Conservation (phyloP, 2,329 filamentous ascomycete species). For the Clonostachys rhizophaga region DNA sequence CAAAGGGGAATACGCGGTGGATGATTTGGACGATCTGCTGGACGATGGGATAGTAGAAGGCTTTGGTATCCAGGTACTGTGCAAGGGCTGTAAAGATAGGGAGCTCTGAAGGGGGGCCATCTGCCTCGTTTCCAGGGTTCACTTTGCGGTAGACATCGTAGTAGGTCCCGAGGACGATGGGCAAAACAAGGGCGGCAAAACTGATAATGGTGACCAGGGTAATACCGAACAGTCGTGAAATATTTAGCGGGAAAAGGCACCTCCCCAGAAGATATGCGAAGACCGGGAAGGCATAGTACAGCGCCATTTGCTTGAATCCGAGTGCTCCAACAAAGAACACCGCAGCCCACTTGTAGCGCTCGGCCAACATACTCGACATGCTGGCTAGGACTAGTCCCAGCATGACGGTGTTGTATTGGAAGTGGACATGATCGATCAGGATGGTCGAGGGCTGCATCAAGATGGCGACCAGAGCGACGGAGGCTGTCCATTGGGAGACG, state of each 20-base stretch:
- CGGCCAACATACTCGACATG: conserved; percentile 84
- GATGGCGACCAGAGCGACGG: conserved; percentile 82
- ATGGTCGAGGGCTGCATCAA: conserved; percentile 89
- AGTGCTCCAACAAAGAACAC: conserved; percentile 90
- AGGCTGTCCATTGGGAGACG: conserved; percentile 76
- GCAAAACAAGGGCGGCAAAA: conserved; percentile 72
- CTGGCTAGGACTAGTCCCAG: conserved; percentile 83
- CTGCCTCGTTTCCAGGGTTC: conserved; percentile 48
- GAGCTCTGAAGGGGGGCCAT: conserved; percentile 55
- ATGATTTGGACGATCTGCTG: conserved; percentile 80
- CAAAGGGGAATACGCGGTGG: conserved; percentile 93
- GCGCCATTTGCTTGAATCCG: conserved; percentile 99
- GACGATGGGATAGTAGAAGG: conserved; percentile 68
- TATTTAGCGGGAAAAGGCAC: conserved; percentile 73
- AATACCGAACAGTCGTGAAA: conserved; percentile 68
- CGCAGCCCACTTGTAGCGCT: conserved; percentile 80
- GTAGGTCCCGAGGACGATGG: conserved; percentile 67
- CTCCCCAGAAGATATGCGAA: conserved; percentile 88
- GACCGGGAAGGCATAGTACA: conserved; percentile 92
- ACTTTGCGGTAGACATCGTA: conserved; percentile 65
- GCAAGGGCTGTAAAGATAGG: conserved; percentile 57
- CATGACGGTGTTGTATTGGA: conserved; percentile 99
- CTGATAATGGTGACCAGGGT: conserved; percentile 66
- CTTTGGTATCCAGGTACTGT: conserved; percentile 54
- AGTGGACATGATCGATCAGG: conserved; percentile 90